phyloP scores from a whole-genome alignment of 2,329 filamentous ascomycete genomes.

The Cryphonectria parasitica region DNA sequence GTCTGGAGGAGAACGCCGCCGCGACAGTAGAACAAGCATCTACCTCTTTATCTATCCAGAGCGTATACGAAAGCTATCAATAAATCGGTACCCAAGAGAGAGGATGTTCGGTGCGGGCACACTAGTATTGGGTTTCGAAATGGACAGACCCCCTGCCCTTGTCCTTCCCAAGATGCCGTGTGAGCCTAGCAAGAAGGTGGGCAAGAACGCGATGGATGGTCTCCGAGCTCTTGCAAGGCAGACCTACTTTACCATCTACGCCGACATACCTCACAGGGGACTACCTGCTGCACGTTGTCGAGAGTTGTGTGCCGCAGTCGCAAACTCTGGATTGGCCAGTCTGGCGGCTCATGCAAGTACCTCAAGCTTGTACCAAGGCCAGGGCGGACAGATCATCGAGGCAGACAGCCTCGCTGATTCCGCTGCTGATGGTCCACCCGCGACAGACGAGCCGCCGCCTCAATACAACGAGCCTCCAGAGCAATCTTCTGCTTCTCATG shows the following conservation, averaged over 20 bases:
- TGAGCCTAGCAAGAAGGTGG: conserved; percentile 12
- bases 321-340: conserved; percentile 4
- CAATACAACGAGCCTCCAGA: conserved; percentile 16
- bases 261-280: conserved; percentile 1
- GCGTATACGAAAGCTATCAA: conserved; percentile 11
- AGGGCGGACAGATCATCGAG: conserved; percentile 18
- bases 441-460: conserved; percentile 11
- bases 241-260: conserved; percentile 14
- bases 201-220: not conserved
- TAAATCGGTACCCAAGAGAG: conserved; percentile 9
- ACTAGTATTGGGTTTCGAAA: conserved; percentile 7
- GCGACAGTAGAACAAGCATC: conserved; percentile 20
- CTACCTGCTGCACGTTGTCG: conserved; percentile 11
- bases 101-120: conserved; percentile 17
- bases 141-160: conserved; percentile 13
- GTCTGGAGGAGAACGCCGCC: not conserved
- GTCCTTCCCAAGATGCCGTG: conserved; percentile 11
- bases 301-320: conserved; percentile 16
- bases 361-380: conserved; percentile 19
- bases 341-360: conserved; percentile 11
- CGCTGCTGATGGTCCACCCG: not conserved
- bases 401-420: conserved; percentile 6
- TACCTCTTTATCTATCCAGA: conserved; percentile 23
- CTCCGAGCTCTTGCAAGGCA: conserved; percentile 8
- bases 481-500: not conserved